Evolutionary conservation across 2,329 filamentous ascomycete species (phyloP).

Genomic region (Dothistroma septosporum): DNA sequence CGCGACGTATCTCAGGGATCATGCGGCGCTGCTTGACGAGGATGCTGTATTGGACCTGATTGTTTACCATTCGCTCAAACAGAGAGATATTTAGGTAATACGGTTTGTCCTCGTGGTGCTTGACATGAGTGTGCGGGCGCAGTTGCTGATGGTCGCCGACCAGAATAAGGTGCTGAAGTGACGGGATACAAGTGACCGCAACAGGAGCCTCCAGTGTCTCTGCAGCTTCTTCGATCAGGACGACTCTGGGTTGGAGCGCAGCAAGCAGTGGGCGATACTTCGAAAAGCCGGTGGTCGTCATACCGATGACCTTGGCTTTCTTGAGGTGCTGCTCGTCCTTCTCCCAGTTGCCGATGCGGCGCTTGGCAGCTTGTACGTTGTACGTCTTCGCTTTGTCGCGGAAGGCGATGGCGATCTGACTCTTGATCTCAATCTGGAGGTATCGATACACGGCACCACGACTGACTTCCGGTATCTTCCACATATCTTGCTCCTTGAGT

Average conservation of each 20-base stretch:
- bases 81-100: slow-evolving; percentile 69
- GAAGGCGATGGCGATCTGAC: slow-evolving; percentile 46
- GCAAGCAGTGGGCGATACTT: slow-evolving; percentile 72
- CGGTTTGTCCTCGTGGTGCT: slow-evolving; percentile 55
- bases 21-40: slow-evolving; percentile 68
- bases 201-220: slow-evolving; percentile 67
- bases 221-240: slow-evolving; percentile 76
- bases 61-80: slow-evolving; percentile 72
- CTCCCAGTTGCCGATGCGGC: slow-evolving; percentile 57
- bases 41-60: slow-evolving; percentile 59
- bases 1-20: slow-evolving; percentile 62
- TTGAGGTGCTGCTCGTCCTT: slow-evolving; percentile 58
- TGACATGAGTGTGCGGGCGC: slow-evolving; percentile 62
- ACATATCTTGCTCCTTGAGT: slow-evolving; percentile 53
- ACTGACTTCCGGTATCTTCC: slow-evolving; percentile 51
- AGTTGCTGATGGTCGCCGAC: slow-evolving; percentile 81
- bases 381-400: slow-evolving; percentile 50
- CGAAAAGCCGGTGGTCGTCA: slow-evolving; percentile 75
- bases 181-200: slow-evolving; percentile 56
- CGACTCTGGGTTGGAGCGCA: slow-evolving; percentile 60
- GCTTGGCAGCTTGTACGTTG: slow-evolving; percentile 46
- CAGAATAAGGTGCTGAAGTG: slow-evolving; percentile 61
- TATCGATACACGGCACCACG: slow-evolving; percentile 65
- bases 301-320: slow-evolving; percentile 57
- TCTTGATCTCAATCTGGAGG: slow-evolving; percentile 56